Percentiles rank a stretch among this genome's conserved stretches.
Evolutionary conservation across 306 rosid genomes (phyloP).

Genomic region (Pachyrhizus erosus): DNA sequence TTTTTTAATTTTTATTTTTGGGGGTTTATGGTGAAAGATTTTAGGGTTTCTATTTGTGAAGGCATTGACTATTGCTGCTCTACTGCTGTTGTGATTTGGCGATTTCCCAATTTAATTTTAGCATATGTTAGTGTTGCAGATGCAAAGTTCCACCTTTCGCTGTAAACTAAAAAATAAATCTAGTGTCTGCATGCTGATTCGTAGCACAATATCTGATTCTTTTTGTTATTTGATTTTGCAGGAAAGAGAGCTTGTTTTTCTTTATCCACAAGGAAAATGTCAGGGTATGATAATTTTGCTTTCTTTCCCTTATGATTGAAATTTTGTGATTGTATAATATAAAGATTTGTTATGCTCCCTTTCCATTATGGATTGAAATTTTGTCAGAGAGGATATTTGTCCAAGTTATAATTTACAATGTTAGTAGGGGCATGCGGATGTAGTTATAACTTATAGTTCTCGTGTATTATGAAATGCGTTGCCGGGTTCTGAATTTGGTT

Average conservation of each 20-base stretch:
- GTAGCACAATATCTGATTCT: background rate
- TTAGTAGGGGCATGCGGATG: background rate
- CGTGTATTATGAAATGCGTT: background rate
- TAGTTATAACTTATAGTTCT: background rate
- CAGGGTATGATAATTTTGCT: constrained; percentile 46
- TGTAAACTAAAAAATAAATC: background rate
- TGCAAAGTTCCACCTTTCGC: background rate
- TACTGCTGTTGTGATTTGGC: background rate
- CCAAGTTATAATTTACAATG: background rate
- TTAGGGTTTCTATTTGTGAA: background rate
- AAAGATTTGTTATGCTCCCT: background rate
- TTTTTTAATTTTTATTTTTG: background rate
- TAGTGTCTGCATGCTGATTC: background rate
- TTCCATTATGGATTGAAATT: background rate
- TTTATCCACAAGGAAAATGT: constrained; percentile 37
- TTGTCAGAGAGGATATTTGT: background rate
- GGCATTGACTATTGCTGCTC: background rate
- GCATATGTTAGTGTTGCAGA: background rate
- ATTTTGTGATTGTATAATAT: background rate
- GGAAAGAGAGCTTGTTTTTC: constrained; percentile 32
- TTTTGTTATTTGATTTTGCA: constrained; percentile 30
- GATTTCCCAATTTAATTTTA: background rate
- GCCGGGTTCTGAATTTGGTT: background rate
- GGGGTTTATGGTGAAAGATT: background rate
- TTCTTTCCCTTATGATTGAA: too few relatives aligned